A percentile compares a stretch with the other conserved stretches of the same genome.
Evolutionary conservation across 2,329 filamentous ascomycete genomes (phyloP).

Genomic region (Venturiaceae sp.): DNA sequence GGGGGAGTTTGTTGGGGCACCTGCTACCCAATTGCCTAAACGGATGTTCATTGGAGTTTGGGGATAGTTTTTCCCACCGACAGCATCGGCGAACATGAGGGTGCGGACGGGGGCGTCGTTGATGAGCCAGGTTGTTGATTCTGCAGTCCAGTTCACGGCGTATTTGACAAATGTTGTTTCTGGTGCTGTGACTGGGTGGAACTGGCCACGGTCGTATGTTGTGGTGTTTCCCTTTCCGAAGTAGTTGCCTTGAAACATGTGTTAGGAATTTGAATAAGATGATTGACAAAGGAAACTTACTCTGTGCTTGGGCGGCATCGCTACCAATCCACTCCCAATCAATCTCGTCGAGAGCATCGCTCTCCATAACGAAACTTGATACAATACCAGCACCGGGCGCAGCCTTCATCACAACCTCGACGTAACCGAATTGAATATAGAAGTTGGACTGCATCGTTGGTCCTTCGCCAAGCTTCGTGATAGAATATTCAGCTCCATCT

Average conservation of each 20-base stretch:
- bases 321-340: constrained; percentile 73
- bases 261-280: constrained; percentile 58
- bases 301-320: constrained; percentile 30
- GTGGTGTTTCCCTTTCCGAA: constrained; percentile 64
- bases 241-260: constrained; percentile 45
- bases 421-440: constrained; percentile 77
- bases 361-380: constrained; percentile 73
- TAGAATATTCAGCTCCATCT: constrained; percentile 40
- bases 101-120: constrained; percentile 58
- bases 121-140: constrained; percentile 58
- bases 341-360: constrained; percentile 76
- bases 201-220: constrained; percentile 60
- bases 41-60: constrained; percentile 62
- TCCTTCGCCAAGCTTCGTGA: constrained; percentile 37
- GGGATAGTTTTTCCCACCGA: constrained; percentile 54
- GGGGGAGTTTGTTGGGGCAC: constrained; percentile 33
- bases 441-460: constrained; percentile 67
- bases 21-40: constrained; percentile 39
- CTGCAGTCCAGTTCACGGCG: constrained; percentile 62
- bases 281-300: not conserved
- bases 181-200: constrained; percentile 47
- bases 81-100: constrained; percentile 49
- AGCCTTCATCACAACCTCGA: constrained; percentile 70
- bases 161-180: constrained; percentile 57
- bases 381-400: constrained; percentile 67